phyloP scores from a whole-genome alignment of 2,329 filamentous ascomycete genomes.

The Aspergillus brasiliensis region DNA sequence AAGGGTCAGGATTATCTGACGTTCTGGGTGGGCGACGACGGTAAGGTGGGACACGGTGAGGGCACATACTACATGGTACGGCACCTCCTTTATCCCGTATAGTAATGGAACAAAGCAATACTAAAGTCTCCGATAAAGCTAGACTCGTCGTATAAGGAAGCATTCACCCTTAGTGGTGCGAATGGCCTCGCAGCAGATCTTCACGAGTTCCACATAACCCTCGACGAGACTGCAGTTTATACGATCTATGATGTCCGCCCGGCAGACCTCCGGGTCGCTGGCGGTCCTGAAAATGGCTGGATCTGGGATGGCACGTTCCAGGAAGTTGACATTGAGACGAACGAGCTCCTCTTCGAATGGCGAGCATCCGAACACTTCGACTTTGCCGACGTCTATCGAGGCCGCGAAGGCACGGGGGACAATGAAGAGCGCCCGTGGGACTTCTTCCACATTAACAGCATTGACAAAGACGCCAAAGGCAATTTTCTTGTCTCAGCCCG shows the following conservation, averaged over 20 bases:
- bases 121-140: conserved; percentile 23
- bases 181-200: conserved; percentile 42
- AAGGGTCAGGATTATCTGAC: conserved; percentile 50
- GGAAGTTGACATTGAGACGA: conserved; percentile 50
- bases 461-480: conserved; percentile 53
- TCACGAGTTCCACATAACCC: conserved; percentile 50
- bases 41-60: conserved; percentile 49
- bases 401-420: conserved; percentile 21
- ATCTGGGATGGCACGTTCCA: conserved; percentile 47
- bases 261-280: conserved; percentile 41
- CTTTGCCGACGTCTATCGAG: conserved; percentile 26
- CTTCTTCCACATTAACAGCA: conserved; percentile 59
- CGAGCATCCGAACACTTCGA: conserved; percentile 49
- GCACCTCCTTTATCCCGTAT: not conserved
- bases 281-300: conserved; percentile 41
- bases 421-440: conserved; percentile 46
- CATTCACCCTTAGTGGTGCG: conserved; percentile 41
- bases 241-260: conserved; percentile 43
- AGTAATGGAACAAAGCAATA: not conserved
- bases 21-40: conserved; percentile 54
- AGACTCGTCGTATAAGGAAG: conserved; percentile 37
- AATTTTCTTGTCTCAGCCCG: conserved; percentile 50
- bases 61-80: conserved; percentile 51
- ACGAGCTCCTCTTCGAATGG: conserved; percentile 51
- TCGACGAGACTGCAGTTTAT: conserved; percentile 46